Evolutionary conservation across 1,139 yeast species (phyloP).

Genomic region (Scheffersomyces titani): DNA sequence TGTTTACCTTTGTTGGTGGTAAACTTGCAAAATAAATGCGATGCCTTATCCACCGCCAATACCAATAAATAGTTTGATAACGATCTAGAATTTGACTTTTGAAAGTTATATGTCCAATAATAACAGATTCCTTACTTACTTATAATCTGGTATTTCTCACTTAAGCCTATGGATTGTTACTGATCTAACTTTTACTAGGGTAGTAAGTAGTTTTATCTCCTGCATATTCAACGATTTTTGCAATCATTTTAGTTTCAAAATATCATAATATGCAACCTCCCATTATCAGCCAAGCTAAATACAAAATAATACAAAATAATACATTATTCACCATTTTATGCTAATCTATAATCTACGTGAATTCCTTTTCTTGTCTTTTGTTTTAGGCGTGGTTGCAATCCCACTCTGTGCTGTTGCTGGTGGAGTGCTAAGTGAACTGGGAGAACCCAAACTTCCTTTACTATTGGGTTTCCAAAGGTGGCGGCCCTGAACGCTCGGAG

Average conservation of each 20-base stretch:
- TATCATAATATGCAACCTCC: background rate
- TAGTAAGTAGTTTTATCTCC: background rate
- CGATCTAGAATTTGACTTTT: too few species aligned
- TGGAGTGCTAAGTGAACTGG: slow-evolving; percentile 6
- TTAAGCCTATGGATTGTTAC: too few species aligned
- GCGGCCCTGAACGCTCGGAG: slow-evolving; percentile 9
- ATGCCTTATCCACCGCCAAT: too few species aligned
- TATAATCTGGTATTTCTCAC: background rate
- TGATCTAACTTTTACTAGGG: too few species aligned
- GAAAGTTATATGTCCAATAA: too few species aligned
- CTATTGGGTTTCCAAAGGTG: slow-evolving; percentile 8
- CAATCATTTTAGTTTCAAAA: background rate
- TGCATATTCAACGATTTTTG: background rate
- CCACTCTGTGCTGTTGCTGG: slow-evolving; percentile 3
- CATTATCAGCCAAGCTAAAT: too few species aligned
- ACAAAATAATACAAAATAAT: background rate
- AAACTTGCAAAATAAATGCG: too few species aligned
- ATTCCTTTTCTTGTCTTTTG: slow-evolving; percentile 17
- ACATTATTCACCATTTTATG: background rate
- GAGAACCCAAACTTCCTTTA: slow-evolving; percentile 1
- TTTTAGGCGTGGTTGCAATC: slow-evolving; percentile 6
- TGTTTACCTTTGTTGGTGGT: too few species aligned
- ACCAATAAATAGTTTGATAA: too few species aligned
- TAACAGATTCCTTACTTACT: too few species aligned
- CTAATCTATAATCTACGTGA: slow-evolving; percentile 18